Percentiles rank a stretch among this genome's conserved stretches.
Evolutionary conservation across 306 rosid species (phyloP).

Genomic region (Neltuma alba): DNA sequence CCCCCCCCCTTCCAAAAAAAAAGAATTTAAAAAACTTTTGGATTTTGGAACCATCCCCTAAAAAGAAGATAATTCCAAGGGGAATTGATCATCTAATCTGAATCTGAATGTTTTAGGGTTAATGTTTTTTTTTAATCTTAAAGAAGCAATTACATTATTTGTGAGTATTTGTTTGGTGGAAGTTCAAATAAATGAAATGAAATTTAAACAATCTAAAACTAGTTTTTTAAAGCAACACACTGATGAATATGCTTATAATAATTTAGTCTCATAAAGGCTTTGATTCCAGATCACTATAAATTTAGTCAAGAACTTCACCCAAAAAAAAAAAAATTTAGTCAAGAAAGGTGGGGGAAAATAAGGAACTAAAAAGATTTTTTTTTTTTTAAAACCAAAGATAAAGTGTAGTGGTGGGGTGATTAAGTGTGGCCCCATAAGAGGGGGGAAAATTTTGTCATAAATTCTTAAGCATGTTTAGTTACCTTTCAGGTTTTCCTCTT

Average conservation of each 20-base stretch:
- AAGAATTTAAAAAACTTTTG: not conserved
- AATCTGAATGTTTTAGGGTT: not conserved
- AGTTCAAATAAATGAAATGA: not conserved
- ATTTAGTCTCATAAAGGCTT: not conserved
- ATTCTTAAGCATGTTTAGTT: not conserved
- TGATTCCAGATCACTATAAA: not conserved
- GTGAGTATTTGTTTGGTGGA: not conserved
- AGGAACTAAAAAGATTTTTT: not conserved
- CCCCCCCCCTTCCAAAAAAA: too few species aligned
- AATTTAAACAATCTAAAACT: not conserved
- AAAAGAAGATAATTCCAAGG: not conserved
- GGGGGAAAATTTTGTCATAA: slow-evolving; percentile 22
- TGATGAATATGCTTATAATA: not conserved
- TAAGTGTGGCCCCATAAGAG: slow-evolving; percentile 31
- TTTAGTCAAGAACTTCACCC: too few species aligned
- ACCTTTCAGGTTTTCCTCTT: slow-evolving; percentile 13
- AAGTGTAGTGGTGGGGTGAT: slow-evolving; percentile 32
- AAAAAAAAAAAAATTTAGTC: too few species aligned
- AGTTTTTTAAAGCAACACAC: not conserved
- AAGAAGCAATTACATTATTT: not conserved
- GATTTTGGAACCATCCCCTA: not conserved
- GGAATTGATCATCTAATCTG: not conserved
- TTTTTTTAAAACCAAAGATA: not conserved
- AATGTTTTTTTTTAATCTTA: not conserved
- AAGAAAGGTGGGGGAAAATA: not conserved